A percentile compares a stretch with the other conserved stretches of the same genome.
Evolutionary conservation across 306 rosid genomes (phyloP).

Genomic region (Cyclanthera cordifolia): DNA sequence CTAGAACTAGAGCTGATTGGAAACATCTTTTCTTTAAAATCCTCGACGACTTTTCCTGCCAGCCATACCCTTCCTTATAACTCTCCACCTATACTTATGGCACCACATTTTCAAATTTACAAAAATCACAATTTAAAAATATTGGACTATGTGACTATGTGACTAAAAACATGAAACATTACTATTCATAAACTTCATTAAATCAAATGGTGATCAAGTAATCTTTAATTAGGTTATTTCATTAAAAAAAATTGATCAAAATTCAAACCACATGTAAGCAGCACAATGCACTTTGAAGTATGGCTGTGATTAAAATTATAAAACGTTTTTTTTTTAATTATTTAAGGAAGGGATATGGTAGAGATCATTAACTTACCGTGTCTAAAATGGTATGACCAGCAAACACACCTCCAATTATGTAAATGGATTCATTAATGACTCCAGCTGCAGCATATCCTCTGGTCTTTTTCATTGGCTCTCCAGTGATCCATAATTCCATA

Average conservation of each 20-base stretch:
- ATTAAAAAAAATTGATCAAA: neutral
- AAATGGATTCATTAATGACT: conserved; percentile 45
- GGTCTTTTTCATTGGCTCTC: conserved; percentile 31
- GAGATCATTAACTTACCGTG: conserved; percentile 21
- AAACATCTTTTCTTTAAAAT: conserved; percentile 41
- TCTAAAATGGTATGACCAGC: conserved; percentile 31
- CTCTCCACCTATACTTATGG: conserved; percentile 38
- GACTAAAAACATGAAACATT: too few relatives aligned
- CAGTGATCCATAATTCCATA: conserved; percentile 33
- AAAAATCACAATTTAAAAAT: neutral
- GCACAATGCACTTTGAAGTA: neutral
- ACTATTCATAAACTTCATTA: too few relatives aligned
- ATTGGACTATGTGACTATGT: neutral
- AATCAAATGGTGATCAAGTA: too few relatives aligned
- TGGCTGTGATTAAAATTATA: too few relatives aligned
- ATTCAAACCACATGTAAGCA: neutral
- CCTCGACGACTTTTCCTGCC: conserved; percentile 33
- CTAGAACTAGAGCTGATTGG: conserved; percentile 42
- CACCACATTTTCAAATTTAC: neutral
- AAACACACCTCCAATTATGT: conserved; percentile 51
- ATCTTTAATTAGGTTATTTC: neutral
- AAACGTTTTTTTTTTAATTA: too few relatives aligned
- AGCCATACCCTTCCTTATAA: conserved; percentile 53
- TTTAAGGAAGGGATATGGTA: neutral
- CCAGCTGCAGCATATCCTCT: conserved; percentile 50